Evolutionary conservation across 2,329 filamentous ascomycete species (phyloP).

Genomic region (Colletotrichum sp.): DNA sequence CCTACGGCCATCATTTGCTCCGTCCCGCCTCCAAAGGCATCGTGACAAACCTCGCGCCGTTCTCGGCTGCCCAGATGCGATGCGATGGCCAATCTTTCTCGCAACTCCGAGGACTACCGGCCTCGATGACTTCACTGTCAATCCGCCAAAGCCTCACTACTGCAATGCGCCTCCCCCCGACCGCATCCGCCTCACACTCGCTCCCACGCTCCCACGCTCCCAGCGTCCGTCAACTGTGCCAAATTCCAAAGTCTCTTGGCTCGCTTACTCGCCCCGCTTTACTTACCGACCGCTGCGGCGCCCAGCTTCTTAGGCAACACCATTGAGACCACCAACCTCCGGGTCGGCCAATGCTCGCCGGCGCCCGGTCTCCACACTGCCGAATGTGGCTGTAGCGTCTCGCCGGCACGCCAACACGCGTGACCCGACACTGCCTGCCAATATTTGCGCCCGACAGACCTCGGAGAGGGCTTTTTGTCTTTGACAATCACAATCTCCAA

Average conservation of each 20-base stretch:
- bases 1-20: not conserved
- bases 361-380: not conserved
- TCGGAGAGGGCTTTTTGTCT: not conserved
- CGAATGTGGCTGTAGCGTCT: constrained; percentile 9
- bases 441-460: constrained; percentile 8
- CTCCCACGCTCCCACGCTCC: not conserved
- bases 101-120: not conserved
- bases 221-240: no score
- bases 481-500: not conserved
- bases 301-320: constrained; percentile 7
- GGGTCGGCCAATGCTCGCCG: constrained; percentile 13
- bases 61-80: not conserved
- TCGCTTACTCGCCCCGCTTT: not conserved
- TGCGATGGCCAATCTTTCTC: not conserved
- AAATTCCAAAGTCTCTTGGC: not conserved
- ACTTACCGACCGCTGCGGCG: not conserved
- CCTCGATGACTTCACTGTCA: not conserved
- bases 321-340: not conserved
- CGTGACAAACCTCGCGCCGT: not conserved
- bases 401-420: constrained; percentile 3
- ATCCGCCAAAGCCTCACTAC: not conserved
- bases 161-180: not conserved
- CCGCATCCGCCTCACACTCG: not conserved
- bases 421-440: constrained; percentile 14
- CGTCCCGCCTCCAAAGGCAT: not conserved